Evolutionary conservation across 352 stramenopile genomes (phyloP), one percentile per base, ranked within the genome.

Genomic region (Stramenopiles sp.): DNA sequence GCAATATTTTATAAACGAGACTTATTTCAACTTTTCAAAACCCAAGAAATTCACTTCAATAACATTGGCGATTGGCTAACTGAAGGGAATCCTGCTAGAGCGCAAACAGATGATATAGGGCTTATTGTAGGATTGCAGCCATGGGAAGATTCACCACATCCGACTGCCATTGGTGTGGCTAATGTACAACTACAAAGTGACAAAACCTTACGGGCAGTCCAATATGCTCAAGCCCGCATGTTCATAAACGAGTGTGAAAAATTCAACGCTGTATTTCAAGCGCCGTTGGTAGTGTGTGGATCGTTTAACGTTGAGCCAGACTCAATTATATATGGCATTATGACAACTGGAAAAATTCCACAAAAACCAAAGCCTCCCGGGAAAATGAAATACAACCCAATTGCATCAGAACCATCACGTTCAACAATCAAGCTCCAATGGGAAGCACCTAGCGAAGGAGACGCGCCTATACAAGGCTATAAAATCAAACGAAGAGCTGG

Each of bases 181-280:
- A 91, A 89, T 81, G 88, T 85, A 0, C 85, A 89, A 80, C 83
- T 88, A 22, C 85, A 85, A 29, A 82, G 85, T 7, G 85, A 85
- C 0, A 32, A 81, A 0, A 78, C 86, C 67, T 83, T 91, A 32
- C 87, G 94, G 25, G 75, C 82, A 0, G 87, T 95, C 0, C 89
- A 89, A 29, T 83, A 90, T 7, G 84, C 92, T 14, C 90, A 95
- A 75, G 84, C 88, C 0, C 85, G 90, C 76, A 91, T 88, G 80
- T 82, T 95, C 7, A 89, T 88, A 7, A 87, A 89, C 0, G 83
- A 87, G 29, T 81, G 94, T 14, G 88, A 90, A 30, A 82, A 84
- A 0, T 93, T 95, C 83, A 95, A 95, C 78, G 86, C 85, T 0
- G 87, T 92, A 67, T 91, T 94, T 30, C 88, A 93, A n/a, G 81